Evolutionary conservation across 768 basidiomycete genomes (phyloP), one percentile per base, ranked within the genome.

Genomic region (Trametes gibbosa): DNA sequence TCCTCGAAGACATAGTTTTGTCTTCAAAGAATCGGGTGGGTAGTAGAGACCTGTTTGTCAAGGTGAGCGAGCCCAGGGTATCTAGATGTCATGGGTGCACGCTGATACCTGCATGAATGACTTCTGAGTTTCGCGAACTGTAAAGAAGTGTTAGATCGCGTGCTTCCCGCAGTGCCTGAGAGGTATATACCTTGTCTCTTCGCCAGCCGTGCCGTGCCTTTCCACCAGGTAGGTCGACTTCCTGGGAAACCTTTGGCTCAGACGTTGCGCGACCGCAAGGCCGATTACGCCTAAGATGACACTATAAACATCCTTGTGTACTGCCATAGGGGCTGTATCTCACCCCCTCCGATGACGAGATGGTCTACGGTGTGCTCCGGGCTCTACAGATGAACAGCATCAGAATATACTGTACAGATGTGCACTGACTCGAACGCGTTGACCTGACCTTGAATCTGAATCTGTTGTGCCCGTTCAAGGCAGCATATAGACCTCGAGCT

Each of bases 121-220:
- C 95, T 68, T 97, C 95, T 0, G 94, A 95, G 70, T 96, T 97
- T 16, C 95, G 84, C 40, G 92, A 94, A 70, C 94, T 95, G 48
- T n/a, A 13, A 23, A 2, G 35, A 25, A 3, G 1, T 2, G 43
- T 41, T 43, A 50, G 43, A 52, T 61, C n/a, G 56, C 50, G 43
- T 39, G 17, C 13, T 13, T 17, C 47, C 14, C 17, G 47, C 6
- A 0, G 45, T 9, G 49, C 40, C 43, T 59, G 23, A 50, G 40
- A 24, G 55, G 14, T 50, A 37, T 66, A 43, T 65, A 86, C 92
- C 92, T 96, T 21, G 78, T 96, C 72, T 98, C 95, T 70, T 95
- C 87, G 1, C 95, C 95, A 2, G 84, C 84, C 49, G 77, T 77
- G 12, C 69, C 64, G 68, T 90, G 88, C 65, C 95, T 76, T 69